Conservation (phyloP, 2,329 filamentous ascomycete species). For the Bretziella fagacearum region DNA sequence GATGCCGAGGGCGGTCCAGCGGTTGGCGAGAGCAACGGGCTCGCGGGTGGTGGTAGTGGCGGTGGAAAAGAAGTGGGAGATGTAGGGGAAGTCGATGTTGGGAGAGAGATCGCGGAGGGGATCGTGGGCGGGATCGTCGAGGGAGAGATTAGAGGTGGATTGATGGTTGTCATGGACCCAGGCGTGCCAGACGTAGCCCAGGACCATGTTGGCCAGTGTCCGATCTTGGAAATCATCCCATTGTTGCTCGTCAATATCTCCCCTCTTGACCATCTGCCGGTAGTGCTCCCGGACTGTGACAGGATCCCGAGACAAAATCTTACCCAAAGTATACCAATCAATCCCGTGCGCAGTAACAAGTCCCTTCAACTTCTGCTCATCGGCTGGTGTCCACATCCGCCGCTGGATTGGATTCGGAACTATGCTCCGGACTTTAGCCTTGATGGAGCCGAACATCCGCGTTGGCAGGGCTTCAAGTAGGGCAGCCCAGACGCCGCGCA, state of each 20-base stretch:
- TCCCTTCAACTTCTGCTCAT: conserved; percentile 1
- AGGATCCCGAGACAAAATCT: conserved; percentile 6
- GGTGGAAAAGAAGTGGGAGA: background rate
- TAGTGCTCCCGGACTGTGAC: conserved; percentile 9
- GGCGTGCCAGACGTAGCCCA: conserved; percentile 3
- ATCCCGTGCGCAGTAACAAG: conserved; percentile 3
- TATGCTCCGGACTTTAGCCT: conserved; percentile 4
- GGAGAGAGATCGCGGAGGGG: background rate
- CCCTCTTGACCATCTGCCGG: conserved; percentile 6
- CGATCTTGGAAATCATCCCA: conserved; percentile 9
- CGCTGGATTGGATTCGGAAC: conserved; percentile 3
- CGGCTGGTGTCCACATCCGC: conserved; percentile 4
- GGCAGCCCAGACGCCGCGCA: conserved; percentile 3
- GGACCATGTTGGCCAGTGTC: conserved; percentile 8
- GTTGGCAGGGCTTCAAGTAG: conserved; percentile 6
- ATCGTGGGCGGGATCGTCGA: background rate
- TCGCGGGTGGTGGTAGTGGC: background rate
- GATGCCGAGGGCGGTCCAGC: conserved; percentile 5
- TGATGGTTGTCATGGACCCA: conserved; percentile 11
- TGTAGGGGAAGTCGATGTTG: conserved; percentile 1
- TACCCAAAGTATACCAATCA: conserved; percentile 8
- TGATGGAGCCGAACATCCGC: conserved; percentile 8
- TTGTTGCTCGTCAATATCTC: background rate
- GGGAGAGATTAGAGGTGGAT: background rate
- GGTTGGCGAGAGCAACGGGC: background rate